phyloP scores from a whole-genome alignment of 2,329 filamentous ascomycete genomes.

The Harringtonia lauricola region DNA sequence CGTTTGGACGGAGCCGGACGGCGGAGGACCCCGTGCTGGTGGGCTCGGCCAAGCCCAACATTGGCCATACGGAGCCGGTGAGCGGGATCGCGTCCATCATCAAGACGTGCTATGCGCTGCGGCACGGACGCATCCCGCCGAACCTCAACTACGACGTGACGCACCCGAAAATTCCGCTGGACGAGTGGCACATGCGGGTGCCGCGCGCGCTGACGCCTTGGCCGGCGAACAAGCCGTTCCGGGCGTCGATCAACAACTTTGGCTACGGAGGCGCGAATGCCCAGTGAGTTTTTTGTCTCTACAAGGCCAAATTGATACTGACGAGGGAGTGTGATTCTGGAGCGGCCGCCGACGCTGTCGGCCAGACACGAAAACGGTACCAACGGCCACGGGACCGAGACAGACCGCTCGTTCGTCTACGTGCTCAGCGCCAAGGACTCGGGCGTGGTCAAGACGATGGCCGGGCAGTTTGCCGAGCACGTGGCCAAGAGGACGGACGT shows the following conservation, averaged over 20 bases:
- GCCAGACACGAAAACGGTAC: background rate
- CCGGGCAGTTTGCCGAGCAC: background rate
- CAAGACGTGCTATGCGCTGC: conserved; percentile 14
- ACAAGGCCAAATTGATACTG: no score
- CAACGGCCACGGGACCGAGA: background rate
- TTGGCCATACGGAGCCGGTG: background rate
- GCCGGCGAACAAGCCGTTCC: conserved; percentile 16
- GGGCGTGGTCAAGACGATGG: background rate
- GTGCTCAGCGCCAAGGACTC: background rate
- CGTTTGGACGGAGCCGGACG: no score
- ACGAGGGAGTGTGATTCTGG: conserved; percentile 7
- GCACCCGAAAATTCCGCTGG: conserved; percentile 20
- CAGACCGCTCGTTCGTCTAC: background rate
- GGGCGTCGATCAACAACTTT: conserved; percentile 22
- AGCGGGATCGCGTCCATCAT: conserved; percentile 9
- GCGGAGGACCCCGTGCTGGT: no score
- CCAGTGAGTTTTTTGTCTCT: no score
- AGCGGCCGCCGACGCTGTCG: background rate
- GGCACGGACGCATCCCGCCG: conserved; percentile 21
- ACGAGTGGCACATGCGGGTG: conserved; percentile 17
- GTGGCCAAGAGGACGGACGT: no score
- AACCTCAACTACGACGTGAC: conserved; percentile 24
- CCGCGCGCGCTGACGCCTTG: conserved; percentile 18
- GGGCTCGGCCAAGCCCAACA: background rate
- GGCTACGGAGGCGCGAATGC: conserved; percentile 25